phyloP scores from a whole-genome alignment of 495 filamentous ascomycete species.

The Penicillium waksmanii region DNA sequence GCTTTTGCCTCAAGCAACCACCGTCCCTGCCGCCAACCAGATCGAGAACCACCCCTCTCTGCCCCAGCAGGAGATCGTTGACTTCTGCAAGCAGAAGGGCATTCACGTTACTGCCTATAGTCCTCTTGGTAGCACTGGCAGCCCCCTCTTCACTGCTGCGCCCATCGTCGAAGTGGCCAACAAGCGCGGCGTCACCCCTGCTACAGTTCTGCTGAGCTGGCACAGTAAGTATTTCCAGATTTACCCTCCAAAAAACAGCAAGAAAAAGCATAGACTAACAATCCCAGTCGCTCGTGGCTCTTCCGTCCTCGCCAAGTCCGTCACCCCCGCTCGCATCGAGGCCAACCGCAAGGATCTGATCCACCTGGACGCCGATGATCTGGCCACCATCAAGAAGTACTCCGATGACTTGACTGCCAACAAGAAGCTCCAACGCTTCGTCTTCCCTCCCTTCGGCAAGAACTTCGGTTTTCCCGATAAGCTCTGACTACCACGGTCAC shows the following conservation, averaged over 20 bases:
- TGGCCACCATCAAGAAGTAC: slow-evolving; percentile 66
- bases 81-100: slow-evolving; percentile 71
- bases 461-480: slow-evolving; percentile 81
- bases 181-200: slow-evolving; percentile 65
- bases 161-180: slow-evolving; percentile 70
- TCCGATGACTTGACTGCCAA: slow-evolving; percentile 59
- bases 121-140: slow-evolving; percentile 77
- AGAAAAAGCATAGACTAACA: neutral
- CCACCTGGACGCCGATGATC: slow-evolving; percentile 66
- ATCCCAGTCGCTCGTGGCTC: slow-evolving; percentile 66
- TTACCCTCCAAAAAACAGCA: neutral
- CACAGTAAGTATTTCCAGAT: slow-evolving; percentile 57
- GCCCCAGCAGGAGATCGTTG: slow-evolving; percentile 85
- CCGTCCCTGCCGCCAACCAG: slow-evolving; percentile 85
- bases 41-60: slow-evolving; percentile 82
- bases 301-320: slow-evolving; percentile 80
- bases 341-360: slow-evolving; percentile 68
- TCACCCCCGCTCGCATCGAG: slow-evolving; percentile 73
- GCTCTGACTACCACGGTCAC: slow-evolving; percentile 27
- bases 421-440: slow-evolving; percentile 68
- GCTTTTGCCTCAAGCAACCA: slow-evolving; percentile 64
- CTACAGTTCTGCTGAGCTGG: slow-evolving; percentile 72
- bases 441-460: slow-evolving; percentile 78
- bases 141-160: slow-evolving; percentile 69
- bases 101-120: slow-evolving; percentile 79